Evolutionary conservation across 2,329 filamentous ascomycete genomes (phyloP).

Genomic region (Pseudogymnoascus destructans): DNA sequence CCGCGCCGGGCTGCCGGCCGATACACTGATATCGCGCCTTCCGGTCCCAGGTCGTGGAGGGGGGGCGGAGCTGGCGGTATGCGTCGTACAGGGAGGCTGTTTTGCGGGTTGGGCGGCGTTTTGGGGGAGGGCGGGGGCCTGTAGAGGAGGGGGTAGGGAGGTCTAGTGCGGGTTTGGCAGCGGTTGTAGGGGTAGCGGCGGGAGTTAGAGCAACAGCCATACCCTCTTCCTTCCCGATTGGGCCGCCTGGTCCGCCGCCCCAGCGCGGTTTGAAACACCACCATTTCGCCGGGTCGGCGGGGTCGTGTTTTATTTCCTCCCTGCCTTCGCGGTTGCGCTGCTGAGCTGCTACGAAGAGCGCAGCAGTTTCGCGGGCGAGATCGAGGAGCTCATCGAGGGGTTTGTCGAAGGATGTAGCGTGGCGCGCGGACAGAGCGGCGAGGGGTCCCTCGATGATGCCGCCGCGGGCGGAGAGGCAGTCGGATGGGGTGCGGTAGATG

Average conservation of each 20-base stretch:
- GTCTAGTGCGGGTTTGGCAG: not conserved
- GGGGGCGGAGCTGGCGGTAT: constrained; percentile 48
- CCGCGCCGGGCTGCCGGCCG: constrained; percentile 34
- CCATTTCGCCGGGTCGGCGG: constrained; percentile 46
- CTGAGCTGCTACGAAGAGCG: constrained; percentile 49
- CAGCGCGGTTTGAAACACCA: constrained; percentile 48
- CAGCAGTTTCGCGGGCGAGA: constrained; percentile 46
- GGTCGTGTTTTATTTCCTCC: constrained; percentile 42
- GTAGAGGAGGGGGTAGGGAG: not conserved
- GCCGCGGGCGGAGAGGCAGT: constrained; percentile 45
- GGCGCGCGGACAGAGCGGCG: constrained; percentile 45
- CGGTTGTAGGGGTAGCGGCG: not conserved
- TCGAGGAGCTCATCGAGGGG: constrained; percentile 48
- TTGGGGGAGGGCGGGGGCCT: not conserved
- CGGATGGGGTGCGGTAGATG: constrained; percentile 44
- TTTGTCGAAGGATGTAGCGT: constrained; percentile 38
- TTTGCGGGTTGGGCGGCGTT: constrained; percentile 28
- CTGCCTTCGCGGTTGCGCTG: constrained; percentile 47
- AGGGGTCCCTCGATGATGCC: constrained; percentile 50
- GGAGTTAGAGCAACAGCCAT: not conserved
- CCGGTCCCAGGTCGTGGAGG: constrained; percentile 45
- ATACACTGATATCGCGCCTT: constrained; percentile 46
- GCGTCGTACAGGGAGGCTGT: constrained; percentile 47
- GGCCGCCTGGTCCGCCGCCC: constrained; percentile 49
- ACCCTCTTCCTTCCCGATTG: constrained; percentile 45